Base-by-base conservation (phyloP, 257 asterid genomes). In the Ilex aquifolium region DNA sequence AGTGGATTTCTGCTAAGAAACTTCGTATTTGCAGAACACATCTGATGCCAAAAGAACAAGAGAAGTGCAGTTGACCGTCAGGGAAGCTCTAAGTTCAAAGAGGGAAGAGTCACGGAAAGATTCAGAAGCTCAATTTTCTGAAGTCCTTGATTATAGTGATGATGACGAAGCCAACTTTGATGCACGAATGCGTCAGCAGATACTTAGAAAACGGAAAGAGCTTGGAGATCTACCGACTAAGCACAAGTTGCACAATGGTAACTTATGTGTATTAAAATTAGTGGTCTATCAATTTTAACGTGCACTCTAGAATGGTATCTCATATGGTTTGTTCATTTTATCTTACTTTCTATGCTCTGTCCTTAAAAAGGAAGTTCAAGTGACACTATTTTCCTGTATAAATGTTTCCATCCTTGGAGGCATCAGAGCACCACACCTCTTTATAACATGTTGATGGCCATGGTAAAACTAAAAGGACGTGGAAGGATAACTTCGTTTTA, bases 161-260 rank as follows among this genome's bases (percentile, higher is more conserved):
- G 94, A 85, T 17, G 96, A 88, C 58, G 99, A 90, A 44, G 79
- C 83, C 48, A 74, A 57, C 74, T 93, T 93, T 65, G 99, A 89
- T 79, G 90, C 83, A 49, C 84, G 91, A 56, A 93, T 93, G 99
- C 99, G 95, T 72, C 89, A 82, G 80, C 94, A 85, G 81, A 83
- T 90, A 74, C 75, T 93, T 31, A 78, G 21, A 76, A 90, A 82
- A 77, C 80, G 89, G 69, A 84, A 78, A 68, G 97, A 87, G 64
- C 85, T 83, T 42, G 97, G 86, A 44, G 87, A 76, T 68, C 13
- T 72, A 46, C 84, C 86, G 32, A 64, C 75, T 65, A 83, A 80
- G 73, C 84, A 75, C 66, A 83, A 78, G 72, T 64, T 65, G 62
- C 78, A 51, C 29, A 63, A 68, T 39, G 93, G 97, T 86, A 78